Percentiles rank a stretch among this genome's conserved stretches.
Conservation (phyloP, 169 alveolate species). For the Neospora caninum region DNA sequence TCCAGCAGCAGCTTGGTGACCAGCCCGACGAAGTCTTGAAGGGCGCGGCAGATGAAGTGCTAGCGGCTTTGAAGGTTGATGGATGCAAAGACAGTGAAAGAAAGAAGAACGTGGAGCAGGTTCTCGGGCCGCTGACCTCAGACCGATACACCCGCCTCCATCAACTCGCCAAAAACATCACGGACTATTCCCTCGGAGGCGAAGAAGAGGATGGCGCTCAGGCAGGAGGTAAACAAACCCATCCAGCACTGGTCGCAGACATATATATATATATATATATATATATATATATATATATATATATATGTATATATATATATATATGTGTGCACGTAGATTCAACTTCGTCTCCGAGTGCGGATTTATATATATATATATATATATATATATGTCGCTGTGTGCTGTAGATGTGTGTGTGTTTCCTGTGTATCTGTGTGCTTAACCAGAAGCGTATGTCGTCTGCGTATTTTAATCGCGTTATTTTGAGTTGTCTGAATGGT, state of each 20-base stretch:
- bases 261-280: background rate
- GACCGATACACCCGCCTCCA: slow-evolving; percentile 53
- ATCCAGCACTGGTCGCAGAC: background rate
- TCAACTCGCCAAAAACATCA: slow-evolving; percentile 67
- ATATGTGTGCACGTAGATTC: background rate
- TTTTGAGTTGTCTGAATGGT: too few species aligned
- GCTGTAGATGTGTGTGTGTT: too few species aligned
- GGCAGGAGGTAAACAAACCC: background rate
- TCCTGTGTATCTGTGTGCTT: too few species aligned
- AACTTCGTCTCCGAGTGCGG: background rate
- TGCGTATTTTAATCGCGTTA: too few species aligned
- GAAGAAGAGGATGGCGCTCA: slow-evolving; percentile 64
- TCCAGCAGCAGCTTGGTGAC: slow-evolving; percentile 90
- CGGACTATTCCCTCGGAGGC: slow-evolving; percentile 63
- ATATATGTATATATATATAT: too few species aligned
- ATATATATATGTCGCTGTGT: background rate
- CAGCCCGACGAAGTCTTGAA: slow-evolving; percentile 90
- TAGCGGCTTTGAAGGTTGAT: slow-evolving; percentile 88
- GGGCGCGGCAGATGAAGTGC: slow-evolving; percentile 94
- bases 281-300: background rate
- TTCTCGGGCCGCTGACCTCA: slow-evolving; percentile 66
- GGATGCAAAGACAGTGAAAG: slow-evolving; percentile 67
- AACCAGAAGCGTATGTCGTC: too few species aligned
- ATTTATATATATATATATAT: background rate
- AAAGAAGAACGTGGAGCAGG: slow-evolving; percentile 67